Base-by-base conservation (phyloP, 495 filamentous ascomycete species). In the Friedmanniomyces simplex region DNA sequence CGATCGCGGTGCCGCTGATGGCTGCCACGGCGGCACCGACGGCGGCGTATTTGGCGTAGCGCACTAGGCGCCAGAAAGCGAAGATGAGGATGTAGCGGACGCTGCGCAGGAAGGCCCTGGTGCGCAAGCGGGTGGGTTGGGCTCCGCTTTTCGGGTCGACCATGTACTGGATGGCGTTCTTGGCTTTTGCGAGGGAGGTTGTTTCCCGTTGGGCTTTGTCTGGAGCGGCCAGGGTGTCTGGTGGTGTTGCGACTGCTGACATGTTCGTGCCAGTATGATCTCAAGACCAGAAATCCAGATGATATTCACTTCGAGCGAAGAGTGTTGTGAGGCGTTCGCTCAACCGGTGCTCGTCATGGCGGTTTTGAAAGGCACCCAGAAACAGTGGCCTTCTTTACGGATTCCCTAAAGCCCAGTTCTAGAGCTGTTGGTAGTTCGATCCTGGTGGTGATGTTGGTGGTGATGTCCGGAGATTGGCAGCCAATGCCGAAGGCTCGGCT, bases 31-130 rank as follows among this genome's bases (percentile, higher is more conserved):
- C 41, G 8, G 70, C 67, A 7, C 67, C 69, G 7, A 71, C 65
- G 25, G 64, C 56, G 11, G 68, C 70, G 51, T 73, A 73, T 57
- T 69, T 71, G 8, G 70, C 70, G 56, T 70, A 73, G 21, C 70
- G 63, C 3, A 71, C 66, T 0, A 73, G 57, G 11, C 67, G 61
- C 70, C 70, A 73, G 67, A 73, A 73, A 28, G 68, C 54, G 62
- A 73, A 71, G 50, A 69, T 58, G 25, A 62, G 55, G 16, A 69
- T 32, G 59, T 64, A 72, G 46, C 62, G 70, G 0, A 66, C 42
- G 22, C 63, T 67, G 57, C 69, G 69, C 4, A 73, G 66, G 30
- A 73, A 63, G 0, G 69, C 65, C 13, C 70, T 67, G 2, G 70
- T 73, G 16, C 69, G 69, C 14, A 70, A 61, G 20, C 47, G 61